These are phyloP conservation scores for Blastocystis sp. DNA, from an alignment of 352 stramenopile genomes.

Conservation along the genomic window DNA sequence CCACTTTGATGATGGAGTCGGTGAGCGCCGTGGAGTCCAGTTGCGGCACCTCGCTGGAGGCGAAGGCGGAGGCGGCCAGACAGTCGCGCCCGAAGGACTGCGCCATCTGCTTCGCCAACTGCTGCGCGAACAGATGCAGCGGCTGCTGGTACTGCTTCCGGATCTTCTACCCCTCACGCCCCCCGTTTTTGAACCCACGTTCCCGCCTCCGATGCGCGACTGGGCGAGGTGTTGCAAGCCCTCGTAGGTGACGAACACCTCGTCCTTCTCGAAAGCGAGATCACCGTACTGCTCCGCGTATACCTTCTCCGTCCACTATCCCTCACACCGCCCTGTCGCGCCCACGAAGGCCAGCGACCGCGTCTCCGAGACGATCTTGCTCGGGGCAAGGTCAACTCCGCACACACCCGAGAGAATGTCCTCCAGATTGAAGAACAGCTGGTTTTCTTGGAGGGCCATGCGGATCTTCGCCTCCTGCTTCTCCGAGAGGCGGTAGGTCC, in stretches of 20 bases:
- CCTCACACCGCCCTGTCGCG: background rate
- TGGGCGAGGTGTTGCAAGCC: constrained; percentile 1
- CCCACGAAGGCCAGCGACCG: background rate
- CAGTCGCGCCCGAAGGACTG: constrained; percentile 37
- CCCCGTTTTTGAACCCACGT: background rate
- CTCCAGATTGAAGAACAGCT: constrained; percentile 39
- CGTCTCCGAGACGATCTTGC: background rate
- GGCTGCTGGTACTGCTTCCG: constrained; percentile 1
- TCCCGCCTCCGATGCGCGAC: background rate
- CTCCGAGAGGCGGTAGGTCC: background rate
- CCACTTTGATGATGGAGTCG: background rate
- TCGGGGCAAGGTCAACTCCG: background rate
- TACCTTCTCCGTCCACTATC: constrained; percentile 46
- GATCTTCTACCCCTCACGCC: background rate
- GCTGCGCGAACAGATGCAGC: background rate
- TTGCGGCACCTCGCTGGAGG: background rate
- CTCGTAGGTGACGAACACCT: constrained; percentile 62
- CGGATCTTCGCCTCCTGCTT: constrained; percentile 52
- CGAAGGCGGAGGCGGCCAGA: background rate
- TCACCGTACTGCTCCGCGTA: constrained; percentile 38
- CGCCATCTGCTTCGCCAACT: background rate
- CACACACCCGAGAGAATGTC: constrained; percentile 39
- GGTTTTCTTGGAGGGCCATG: constrained; percentile 38
- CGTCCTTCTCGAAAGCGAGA: constrained; percentile 58
- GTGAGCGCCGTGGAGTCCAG: background rate